phyloP scores from a whole-genome alignment of 2,329 filamentous ascomycete species.

The Venturia effusa region DNA sequence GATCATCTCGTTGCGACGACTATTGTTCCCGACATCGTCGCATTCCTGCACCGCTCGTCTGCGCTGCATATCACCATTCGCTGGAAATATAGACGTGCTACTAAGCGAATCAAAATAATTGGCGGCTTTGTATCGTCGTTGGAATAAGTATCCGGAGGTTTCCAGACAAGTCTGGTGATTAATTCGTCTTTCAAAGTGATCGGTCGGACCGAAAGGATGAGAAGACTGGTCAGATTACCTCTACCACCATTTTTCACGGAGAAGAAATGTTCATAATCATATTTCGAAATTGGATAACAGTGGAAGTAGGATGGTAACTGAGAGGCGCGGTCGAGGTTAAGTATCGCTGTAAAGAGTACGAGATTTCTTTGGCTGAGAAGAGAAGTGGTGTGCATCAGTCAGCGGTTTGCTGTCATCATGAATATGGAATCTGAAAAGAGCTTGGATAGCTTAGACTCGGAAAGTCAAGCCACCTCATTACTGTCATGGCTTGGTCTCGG shows the following conservation, averaged over 20 bases:
- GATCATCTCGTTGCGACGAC: background rate
- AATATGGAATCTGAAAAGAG: background rate
- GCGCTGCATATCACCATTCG: background rate
- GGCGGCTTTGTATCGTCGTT: background rate
- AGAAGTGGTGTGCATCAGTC: too few relatives aligned
- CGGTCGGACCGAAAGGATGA: background rate
- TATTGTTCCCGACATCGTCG: background rate
- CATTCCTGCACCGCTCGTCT: background rate
- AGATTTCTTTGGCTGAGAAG: too few relatives aligned
- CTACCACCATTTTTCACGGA: too few relatives aligned
- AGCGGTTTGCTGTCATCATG: too few relatives aligned
- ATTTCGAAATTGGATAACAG: too few relatives aligned
- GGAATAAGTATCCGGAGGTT: background rate
- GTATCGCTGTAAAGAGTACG: too few relatives aligned
- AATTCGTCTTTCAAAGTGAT: background rate
- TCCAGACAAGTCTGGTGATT: background rate
- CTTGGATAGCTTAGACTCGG: background rate
- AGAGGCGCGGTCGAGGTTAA: too few relatives aligned
- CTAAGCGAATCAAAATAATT: background rate
- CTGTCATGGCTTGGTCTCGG: background rate
- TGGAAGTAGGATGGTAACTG: too few relatives aligned
- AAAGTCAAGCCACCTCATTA: background rate
- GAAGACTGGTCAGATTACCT: background rate
- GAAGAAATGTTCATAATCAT: too few relatives aligned
- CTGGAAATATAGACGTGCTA: background rate